Percentiles rank a stretch among this genome's conserved stretches.
These are phyloP conservation scores for Orobanche coerulescens DNA, from an alignment of 257 asterid genomes.

Conservation along the genomic window DNA sequence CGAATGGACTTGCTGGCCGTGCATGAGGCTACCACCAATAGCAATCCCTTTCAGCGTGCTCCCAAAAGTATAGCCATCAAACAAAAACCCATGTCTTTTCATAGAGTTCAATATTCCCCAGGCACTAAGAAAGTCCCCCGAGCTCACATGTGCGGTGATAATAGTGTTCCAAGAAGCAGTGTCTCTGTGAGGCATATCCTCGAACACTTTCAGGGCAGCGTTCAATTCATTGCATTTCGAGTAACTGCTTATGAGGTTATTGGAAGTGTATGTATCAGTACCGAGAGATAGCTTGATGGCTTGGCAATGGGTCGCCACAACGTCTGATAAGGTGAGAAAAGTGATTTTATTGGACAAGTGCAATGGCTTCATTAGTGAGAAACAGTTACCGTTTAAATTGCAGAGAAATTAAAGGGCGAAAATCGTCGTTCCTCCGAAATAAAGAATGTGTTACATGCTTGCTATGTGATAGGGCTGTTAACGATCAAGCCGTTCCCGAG, in stretches of 20 bases:
- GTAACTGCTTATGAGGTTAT: conserved; percentile 47
- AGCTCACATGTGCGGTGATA: conserved; percentile 54
- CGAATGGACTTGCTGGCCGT: conserved; percentile 60
- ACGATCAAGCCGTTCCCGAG: no score
- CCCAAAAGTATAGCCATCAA: conserved; percentile 63
- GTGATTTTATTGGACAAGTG: conserved; percentile 29
- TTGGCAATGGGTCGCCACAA: conserved; percentile 46
- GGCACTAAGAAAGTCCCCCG: conserved; percentile 34
- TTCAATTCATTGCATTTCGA: conserved; percentile 38
- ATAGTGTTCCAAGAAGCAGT: conserved; percentile 79
- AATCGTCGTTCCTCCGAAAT: no score
- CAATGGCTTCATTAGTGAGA: conserved; percentile 54
- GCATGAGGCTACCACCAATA: conserved; percentile 23
- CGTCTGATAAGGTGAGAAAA: conserved; percentile 30
- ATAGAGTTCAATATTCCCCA: conserved; percentile 52
- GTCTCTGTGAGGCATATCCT: conserved; percentile 66
- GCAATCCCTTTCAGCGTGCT: conserved; percentile 75
- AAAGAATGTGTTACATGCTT: no score
- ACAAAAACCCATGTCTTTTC: conserved; percentile 43
- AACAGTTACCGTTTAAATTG: no score
- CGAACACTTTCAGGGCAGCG: conserved; percentile 59
- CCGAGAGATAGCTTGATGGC: conserved; percentile 40
- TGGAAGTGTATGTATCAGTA: conserved; percentile 43
- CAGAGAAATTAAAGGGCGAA: no score
- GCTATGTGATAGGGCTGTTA: no score